Conservation (phyloP, 495 filamentous ascomycete species). For the Ramalina intermedia region DNA sequence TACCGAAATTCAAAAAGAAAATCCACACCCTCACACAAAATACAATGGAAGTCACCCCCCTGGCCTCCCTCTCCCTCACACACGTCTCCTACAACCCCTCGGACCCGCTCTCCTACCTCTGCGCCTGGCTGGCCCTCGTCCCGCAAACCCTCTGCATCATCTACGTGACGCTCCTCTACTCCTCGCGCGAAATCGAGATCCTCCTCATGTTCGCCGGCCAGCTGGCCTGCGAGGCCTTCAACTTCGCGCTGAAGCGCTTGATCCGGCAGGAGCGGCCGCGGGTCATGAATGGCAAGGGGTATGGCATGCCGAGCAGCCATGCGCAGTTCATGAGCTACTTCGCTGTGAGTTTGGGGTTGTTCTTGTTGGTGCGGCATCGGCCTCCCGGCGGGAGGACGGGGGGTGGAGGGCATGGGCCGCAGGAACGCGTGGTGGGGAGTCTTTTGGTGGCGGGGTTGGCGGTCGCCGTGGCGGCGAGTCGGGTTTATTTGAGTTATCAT, state of each 20-base stretch:
- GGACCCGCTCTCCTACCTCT: conserved; percentile 72
- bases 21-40: not conserved
- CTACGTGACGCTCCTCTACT: conserved; percentile 81
- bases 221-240: conserved; percentile 83
- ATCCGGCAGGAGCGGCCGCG: conserved; percentile 85
- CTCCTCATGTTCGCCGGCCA: conserved; percentile 84
- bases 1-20: not conserved
- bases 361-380: conserved; percentile 63
- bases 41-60: conserved; percentile 48
- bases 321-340: conserved; percentile 91
- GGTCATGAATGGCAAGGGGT: conserved; percentile 80
- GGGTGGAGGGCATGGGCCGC: conserved; percentile 39
- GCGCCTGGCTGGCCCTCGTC: conserved; percentile 84
- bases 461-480: conserved; percentile 55
- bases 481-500: conserved; percentile 90
- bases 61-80: conserved; percentile 84
- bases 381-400: conserved; percentile 27
- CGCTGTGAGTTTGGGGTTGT: conserved; percentile 64
- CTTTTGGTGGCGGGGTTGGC: conserved; percentile 43
- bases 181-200: conserved; percentile 80
- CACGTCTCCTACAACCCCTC: conserved; percentile 92
- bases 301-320: conserved; percentile 98
- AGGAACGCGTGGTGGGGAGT: conserved; percentile 43
- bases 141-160: conserved; percentile 81
- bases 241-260: conserved; percentile 74